phyloP scores from a whole-genome alignment of 2,329 filamentous ascomycete genomes.

The Cercospora sesami region DNA sequence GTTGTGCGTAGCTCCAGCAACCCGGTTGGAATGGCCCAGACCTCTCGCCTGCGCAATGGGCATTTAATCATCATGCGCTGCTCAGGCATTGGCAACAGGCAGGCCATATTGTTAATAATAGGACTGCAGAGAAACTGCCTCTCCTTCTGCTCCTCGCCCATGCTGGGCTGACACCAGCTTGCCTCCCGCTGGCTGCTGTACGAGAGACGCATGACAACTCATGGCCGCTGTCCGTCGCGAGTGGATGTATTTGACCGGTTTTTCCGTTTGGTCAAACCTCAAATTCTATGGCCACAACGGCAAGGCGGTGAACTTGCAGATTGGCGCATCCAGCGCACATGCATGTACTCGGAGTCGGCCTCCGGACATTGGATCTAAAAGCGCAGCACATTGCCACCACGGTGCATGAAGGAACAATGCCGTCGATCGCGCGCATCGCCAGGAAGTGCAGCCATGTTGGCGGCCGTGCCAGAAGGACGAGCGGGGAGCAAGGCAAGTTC shows the following conservation, averaged over 20 bases:
- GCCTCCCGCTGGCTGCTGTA: not conserved
- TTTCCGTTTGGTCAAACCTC: not conserved
- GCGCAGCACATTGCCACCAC: not conserved
- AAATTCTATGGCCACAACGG: not conserved
- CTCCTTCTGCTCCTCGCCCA: not conserved
- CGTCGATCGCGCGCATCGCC: not conserved
- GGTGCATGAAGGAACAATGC: not conserved
- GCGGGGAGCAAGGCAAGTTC: not conserved
- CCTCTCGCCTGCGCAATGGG: not conserved
- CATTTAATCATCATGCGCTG: not conserved
- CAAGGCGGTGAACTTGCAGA: not conserved
- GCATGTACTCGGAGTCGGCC: not conserved
- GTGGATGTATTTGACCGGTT: not conserved
- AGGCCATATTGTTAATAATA: not conserved
- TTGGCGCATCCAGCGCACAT: not conserved
- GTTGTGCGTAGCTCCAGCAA: not conserved
- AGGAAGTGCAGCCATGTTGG: not conserved
- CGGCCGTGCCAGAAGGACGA: not conserved
- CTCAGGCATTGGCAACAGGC: not conserved
- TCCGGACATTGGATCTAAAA: not conserved
- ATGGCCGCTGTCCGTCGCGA: not conserved
- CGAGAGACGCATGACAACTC: not conserved
- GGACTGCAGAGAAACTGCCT: not conserved
- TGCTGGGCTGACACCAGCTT: not conserved
- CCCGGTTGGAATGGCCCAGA: not conserved